These are phyloP conservation scores for Blumeriella jaapii DNA, from an alignment of 2,329 filamentous ascomycete genomes.

Conservation along the genomic window DNA sequence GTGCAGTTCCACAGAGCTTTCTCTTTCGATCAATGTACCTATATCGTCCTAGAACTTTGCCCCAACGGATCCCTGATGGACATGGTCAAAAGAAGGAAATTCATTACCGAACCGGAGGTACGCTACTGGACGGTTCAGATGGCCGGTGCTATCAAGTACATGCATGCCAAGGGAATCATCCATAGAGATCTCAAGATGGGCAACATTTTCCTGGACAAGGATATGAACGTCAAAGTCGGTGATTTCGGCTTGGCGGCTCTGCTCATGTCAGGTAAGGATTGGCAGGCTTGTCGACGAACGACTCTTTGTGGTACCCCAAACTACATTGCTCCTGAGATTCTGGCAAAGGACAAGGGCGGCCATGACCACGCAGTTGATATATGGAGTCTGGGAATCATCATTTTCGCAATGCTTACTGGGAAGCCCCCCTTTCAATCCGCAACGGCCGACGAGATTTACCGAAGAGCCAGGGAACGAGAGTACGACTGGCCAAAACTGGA, in stretches of 20 bases:
- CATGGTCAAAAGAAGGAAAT: slow-evolving; percentile 87
- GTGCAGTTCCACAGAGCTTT: slow-evolving; percentile 94
- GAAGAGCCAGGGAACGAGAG: slow-evolving; percentile 55
- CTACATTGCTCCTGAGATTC: slow-evolving; percentile 93
- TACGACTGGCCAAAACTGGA: slow-evolving; percentile 68
- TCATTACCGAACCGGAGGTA: slow-evolving; percentile 85
- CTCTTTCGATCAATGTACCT: slow-evolving; percentile 78
- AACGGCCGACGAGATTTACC: slow-evolving; percentile 78
- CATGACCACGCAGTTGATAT: slow-evolving; percentile 98
- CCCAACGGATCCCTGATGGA: slow-evolving; percentile 95
- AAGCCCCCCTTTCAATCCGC: slow-evolving; percentile 93
- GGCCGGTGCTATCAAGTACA: slow-evolving; percentile 93
- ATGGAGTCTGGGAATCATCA: slow-evolving; percentile 96
- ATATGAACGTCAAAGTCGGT: slow-evolving; percentile 97
- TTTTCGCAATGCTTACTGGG: slow-evolving; percentile 93
- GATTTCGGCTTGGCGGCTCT: slow-evolving; percentile 93
- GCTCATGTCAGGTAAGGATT: slow-evolving; percentile 82
- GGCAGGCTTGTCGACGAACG: slow-evolving; percentile 68
- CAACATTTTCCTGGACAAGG: slow-evolving; percentile 85
- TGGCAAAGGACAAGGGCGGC: slow-evolving; percentile 86
- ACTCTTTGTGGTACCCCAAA: slow-evolving; percentile 96
- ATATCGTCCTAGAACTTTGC: slow-evolving; percentile 87
- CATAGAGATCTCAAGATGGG: slow-evolving; percentile 97
- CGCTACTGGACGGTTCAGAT: slow-evolving; percentile 91
- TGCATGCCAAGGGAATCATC: slow-evolving; percentile 91